Conservation (phyloP, 441 rosid species). For the Capsella rubella region DNA sequence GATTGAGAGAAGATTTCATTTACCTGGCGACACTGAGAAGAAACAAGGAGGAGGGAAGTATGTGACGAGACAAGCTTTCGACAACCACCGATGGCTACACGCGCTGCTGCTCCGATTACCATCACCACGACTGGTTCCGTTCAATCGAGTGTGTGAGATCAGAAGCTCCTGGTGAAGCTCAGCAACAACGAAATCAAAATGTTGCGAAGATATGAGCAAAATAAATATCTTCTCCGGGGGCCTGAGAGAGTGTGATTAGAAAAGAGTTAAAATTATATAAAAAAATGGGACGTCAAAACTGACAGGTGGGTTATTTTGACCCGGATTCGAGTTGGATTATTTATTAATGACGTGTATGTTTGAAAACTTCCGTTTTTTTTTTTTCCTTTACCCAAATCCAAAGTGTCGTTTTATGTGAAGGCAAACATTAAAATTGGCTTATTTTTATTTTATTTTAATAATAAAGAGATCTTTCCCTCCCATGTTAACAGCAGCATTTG, state of each 20-base stretch:
- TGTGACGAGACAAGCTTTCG: constrained; percentile 46
- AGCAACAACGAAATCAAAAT: not conserved
- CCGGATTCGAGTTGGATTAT: not conserved
- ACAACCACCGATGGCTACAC: constrained; percentile 45
- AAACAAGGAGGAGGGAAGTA: constrained; percentile 39
- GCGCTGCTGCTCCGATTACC: constrained; percentile 49
- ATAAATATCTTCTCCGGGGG: not conserved
- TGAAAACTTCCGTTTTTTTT: not conserved
- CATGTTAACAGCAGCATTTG: constrained; percentile 9
- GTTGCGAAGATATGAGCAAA: not conserved
- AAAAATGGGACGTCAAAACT: not conserved
- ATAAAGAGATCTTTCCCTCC: not conserved
- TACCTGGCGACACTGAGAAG: constrained; percentile 57
- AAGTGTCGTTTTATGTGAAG: no score
- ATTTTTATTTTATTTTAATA: not conserved
- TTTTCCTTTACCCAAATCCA: not conserved
- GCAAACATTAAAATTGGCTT: not conserved
- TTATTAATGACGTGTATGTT: not conserved
- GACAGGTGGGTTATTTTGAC: constrained; percentile 4
- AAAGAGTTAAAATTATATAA: no score
- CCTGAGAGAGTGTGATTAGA: not conserved
- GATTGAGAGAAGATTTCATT: constrained; percentile 1
- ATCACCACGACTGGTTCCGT: constrained; percentile 17
- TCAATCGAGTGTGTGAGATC: constrained; percentile 13
- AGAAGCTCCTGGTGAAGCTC: not conserved